phyloP scores from a whole-genome alignment of 176 grass and related monocot species.

The Triticum timopheevii region DNA sequence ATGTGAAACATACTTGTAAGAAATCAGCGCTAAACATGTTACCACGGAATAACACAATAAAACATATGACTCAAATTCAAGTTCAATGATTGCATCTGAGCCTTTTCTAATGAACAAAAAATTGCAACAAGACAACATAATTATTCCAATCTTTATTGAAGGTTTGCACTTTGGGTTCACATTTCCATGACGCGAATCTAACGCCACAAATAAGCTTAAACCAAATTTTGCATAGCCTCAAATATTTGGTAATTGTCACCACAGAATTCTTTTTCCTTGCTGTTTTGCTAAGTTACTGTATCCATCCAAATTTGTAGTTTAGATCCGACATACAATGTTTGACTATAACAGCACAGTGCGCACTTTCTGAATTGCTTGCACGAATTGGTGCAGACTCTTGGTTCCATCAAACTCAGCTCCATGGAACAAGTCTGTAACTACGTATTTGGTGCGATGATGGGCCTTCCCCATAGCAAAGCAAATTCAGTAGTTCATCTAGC shows the following conservation, averaged over 20 bases:
- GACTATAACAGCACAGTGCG: background rate
- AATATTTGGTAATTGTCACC: background rate
- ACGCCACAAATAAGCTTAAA: background rate
- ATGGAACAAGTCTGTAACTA: slow-evolving; percentile 5
- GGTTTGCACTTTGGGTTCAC: background rate
- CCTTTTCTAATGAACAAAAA: background rate
- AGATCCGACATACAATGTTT: background rate
- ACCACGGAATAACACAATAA: slow-evolving; percentile 2
- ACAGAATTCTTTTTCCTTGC: background rate
- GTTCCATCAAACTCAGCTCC: background rate
- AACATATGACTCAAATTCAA: background rate
- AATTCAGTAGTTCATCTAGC: slow-evolving; percentile 5
- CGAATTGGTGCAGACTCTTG: background rate
- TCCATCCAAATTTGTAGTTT: background rate
- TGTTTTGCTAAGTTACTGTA: background rate
- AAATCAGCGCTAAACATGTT: background rate
- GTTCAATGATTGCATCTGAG: background rate
- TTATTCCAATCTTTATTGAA: background rate
- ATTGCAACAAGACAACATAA: background rate
- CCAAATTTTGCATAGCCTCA: background rate
- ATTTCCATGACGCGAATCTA: background rate
- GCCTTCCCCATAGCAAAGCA: background rate
- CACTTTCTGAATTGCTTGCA: background rate
- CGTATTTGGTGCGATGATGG: too few species aligned
- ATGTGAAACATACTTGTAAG: background rate